Evolutionary conservation across 768 basidiomycete species (phyloP).

Genomic region (Amanita pseudoporphyria): DNA sequence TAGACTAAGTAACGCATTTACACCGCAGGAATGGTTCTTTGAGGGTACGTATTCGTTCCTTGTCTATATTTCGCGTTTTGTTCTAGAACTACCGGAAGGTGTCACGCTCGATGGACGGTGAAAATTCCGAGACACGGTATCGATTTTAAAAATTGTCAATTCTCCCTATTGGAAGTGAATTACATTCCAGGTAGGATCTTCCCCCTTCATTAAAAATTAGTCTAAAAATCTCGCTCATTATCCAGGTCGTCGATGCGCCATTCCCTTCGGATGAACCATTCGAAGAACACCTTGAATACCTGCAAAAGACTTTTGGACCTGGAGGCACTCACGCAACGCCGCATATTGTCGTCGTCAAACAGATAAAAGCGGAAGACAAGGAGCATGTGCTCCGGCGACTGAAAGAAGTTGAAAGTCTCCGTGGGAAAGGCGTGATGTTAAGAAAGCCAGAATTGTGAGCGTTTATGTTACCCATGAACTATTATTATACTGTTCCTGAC

Average conservation of each 20-base stretch:
- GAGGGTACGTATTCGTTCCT: no score
- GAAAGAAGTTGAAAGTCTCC: conserved; percentile 41
- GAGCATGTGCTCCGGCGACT: conserved; percentile 45
- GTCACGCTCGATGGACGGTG: conserved; percentile 49
- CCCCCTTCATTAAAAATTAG: background rate
- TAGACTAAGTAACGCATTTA: no score
- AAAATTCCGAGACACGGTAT: conserved; percentile 48
- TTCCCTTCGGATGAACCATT: conserved; percentile 36
- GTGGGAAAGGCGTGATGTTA: conserved; percentile 54
- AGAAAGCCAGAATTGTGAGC: conserved; percentile 39
- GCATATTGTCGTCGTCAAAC: conserved; percentile 38
- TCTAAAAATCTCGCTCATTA: background rate
- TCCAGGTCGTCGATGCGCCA: conserved; percentile 50
- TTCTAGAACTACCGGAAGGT: conserved; percentile 41
- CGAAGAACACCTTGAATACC: conserved; percentile 37
- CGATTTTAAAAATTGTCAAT: conserved; percentile 48
- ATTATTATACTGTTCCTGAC: background rate
- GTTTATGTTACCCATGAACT: conserved; percentile 6
- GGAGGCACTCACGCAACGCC: conserved; percentile 32
- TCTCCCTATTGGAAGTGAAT: conserved; percentile 48
- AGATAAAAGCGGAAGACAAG: conserved; percentile 32
- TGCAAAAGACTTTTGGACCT: conserved; percentile 37
- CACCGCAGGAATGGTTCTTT: no score
- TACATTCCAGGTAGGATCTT: conserved; percentile 37
- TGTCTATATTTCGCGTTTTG: no score